phyloP scores from a whole-genome alignment of 2,329 filamentous ascomycete species.

The Microthyrium microscopicum region DNA sequence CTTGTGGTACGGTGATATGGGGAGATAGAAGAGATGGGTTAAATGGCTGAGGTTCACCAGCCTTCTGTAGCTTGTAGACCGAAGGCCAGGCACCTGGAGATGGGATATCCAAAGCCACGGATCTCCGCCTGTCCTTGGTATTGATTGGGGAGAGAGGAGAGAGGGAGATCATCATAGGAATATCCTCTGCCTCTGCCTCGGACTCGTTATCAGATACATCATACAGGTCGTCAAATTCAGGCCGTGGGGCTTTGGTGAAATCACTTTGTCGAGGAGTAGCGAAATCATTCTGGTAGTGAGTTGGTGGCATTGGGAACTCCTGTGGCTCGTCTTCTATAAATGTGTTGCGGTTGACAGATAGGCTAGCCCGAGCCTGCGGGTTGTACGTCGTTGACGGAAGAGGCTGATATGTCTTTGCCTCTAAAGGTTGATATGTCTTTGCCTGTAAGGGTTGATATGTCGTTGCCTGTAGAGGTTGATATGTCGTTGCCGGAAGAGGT shows the following conservation, averaged over 20 bases:
- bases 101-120: conserved; percentile 43
- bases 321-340: conserved; percentile 39
- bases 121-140: conserved; percentile 29
- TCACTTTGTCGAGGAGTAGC: conserved; percentile 1
- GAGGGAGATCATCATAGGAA: conserved; percentile 28
- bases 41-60: conserved; percentile 34
- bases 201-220: too few relatives aligned
- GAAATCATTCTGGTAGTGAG: conserved; percentile 3
- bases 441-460: conserved; percentile 11
- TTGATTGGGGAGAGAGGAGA: conserved; percentile 9
- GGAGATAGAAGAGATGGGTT: conserved; percentile 25
- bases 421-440: conserved; percentile 15
- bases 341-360: conserved; percentile 50
- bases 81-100: conserved; percentile 39
- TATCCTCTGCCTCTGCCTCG: conserved; percentile 52
- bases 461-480: conserved; percentile 12
- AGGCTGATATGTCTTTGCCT: conserved; percentile 24
- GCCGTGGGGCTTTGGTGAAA: conserved; percentile 26
- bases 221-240: conserved; percentile 75
- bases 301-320: background rate
- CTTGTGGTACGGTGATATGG: conserved; percentile 58
- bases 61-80: conserved; percentile 35
- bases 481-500: conserved; percentile 11
- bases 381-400: conserved; percentile 34
- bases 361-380: too few relatives aligned